phyloP scores from a whole-genome alignment of 1,139 yeast genomes.

The Yamadazyma sp. region DNA sequence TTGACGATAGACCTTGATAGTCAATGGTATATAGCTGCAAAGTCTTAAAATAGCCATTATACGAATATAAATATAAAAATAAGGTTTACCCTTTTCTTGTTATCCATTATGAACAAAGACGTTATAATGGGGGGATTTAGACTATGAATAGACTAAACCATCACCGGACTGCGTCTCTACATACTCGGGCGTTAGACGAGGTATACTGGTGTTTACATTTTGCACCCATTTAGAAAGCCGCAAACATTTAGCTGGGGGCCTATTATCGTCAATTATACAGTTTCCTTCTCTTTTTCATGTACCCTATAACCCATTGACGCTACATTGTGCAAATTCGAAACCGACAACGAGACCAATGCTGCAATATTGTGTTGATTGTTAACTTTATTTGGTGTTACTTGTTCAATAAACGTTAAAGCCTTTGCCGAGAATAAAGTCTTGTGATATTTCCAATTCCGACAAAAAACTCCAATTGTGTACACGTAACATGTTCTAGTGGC shows the following conservation, averaged over 20 bases:
- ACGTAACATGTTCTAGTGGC: too few species aligned
- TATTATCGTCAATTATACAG: neutral
- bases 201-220: neutral
- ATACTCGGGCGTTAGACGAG: neutral
- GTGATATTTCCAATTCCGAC: too few species aligned
- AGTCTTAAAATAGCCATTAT: slow-evolving; percentile 1
- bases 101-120: neutral
- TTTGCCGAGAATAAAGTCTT: too few species aligned
- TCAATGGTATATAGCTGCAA: neutral
- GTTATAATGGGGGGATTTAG: neutral
- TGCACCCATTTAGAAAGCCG: neutral
- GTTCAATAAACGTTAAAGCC: too few species aligned
- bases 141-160: neutral
- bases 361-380: too few species aligned
- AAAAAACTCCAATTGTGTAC: too few species aligned
- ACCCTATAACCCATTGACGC: too few species aligned
- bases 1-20: too few species aligned
- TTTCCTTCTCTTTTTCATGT: neutral
- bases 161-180: neutral
- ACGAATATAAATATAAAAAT: neutral
- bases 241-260: neutral
- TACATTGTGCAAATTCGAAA: too few species aligned
- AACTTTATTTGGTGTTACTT: too few species aligned
- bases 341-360: too few species aligned
- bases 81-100: neutral